Evolutionary conservation across 805 yeast genomes (phyloP), one percentile per base, ranked within the genome.

Genomic region (Barnettozyma siamensis): DNA sequence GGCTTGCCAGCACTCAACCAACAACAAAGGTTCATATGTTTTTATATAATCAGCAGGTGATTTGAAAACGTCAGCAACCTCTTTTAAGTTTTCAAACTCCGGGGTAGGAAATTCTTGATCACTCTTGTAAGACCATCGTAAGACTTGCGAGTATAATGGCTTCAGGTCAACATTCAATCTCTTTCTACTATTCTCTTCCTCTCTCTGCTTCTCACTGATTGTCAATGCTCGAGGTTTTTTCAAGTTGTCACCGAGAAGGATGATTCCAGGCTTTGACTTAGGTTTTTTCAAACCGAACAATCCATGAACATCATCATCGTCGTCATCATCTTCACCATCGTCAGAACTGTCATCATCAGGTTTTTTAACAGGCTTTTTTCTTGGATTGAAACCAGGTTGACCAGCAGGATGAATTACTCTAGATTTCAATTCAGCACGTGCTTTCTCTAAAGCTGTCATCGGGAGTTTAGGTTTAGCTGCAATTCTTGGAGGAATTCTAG

Each of bases 1-100:
- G 0, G 87, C 83, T 55, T 89, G 95, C 97, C 98, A 94, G 48
- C 95, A 85, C 63, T 93, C 99, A 31, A 91, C 63, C 57, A 89
- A 64, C 33, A 93, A 65, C 33, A 93, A 67, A 0, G 99, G 99
- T 49, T 81, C 85, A 60, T 87, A 83, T 1, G 75, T 70, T 28
- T 68, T 66, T 36, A 74, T 75, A 55, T 94, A 93, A 3, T 83
- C 88, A n/a, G 64, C 66, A 5, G 79, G 78, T 38, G 74, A 65
- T 0, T 53, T 43, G 55, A 86, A 93, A 2, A 62, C 53, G 48
- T 78, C 78, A 23, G 75, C 73, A 6, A 86, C 81, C 2, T 46
- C 35, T 21, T 19, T 21, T 12, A 50, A 28, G 2, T 40, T 35
- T 2, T 55, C 53, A 2, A 60, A 60, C 5, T 67, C 73, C 21